Evolutionary conservation across 1,139 yeast species (phyloP).

Genomic region (Debaryomycetaceae sp.): DNA sequence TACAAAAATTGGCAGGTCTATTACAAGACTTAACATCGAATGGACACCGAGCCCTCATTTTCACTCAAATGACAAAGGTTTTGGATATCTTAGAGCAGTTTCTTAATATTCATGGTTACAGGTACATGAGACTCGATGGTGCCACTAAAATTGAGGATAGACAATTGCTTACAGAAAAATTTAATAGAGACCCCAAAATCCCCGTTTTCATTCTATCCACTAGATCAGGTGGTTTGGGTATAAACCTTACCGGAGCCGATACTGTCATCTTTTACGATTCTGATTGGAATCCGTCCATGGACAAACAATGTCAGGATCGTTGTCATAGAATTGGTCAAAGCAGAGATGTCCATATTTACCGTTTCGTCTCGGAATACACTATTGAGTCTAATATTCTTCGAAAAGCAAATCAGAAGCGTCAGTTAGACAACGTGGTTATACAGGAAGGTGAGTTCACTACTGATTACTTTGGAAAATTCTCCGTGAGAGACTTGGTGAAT

Average conservation of each 20-base stretch:
- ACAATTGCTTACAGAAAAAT: conserved; percentile 87
- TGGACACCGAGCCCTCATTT: conserved; percentile 92
- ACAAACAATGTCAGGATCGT: conserved; percentile 97
- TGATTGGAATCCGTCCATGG: conserved; percentile 99
- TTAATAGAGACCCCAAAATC: conserved; percentile 79
- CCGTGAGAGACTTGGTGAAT: conserved; percentile 84
- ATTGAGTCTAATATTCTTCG: conserved; percentile 92
- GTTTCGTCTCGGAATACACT: conserved; percentile 94
- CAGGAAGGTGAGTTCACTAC: conserved; percentile 99
- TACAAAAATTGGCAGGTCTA: conserved; percentile 76
- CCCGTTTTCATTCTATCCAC: conserved; percentile 93
- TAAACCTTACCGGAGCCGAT: conserved; percentile 96
- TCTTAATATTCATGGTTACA: conserved; percentile 88
- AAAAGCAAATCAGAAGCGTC: conserved; percentile 94
- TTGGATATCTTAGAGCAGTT: conserved; percentile 91
- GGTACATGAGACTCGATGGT: conserved; percentile 95
- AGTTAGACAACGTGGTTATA: conserved; percentile 91
- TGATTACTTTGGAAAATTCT: conserved; percentile 85
- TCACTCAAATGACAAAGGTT: conserved; percentile 98
- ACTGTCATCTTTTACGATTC: conserved; percentile 98
- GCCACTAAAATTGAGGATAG: conserved; percentile 97
- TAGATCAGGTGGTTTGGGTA: conserved; percentile 97
- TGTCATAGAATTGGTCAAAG: conserved; percentile 99
- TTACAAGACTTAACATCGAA: conserved; percentile 74
- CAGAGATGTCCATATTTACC: conserved; percentile 93